These are phyloP conservation scores for Syncephalis plumigaleata DNA, from an alignment of 371 early-diverging fungal species.

Conservation along the genomic window DNA sequence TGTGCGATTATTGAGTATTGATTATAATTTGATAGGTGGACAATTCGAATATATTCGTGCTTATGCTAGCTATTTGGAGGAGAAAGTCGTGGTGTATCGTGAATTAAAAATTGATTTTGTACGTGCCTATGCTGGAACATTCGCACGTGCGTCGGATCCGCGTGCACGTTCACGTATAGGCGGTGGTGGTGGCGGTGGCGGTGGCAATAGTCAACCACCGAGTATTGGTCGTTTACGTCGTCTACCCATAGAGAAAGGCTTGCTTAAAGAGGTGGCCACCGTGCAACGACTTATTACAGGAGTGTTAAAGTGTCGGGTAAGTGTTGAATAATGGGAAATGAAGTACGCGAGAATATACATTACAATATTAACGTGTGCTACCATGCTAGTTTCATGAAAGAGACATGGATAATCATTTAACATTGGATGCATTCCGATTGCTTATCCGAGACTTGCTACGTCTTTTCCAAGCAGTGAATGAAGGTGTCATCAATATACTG, in stretches of 20 bases:
- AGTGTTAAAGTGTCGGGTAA: conserved; percentile 56
- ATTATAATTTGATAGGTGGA: background rate
- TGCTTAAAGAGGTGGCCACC: conserved; percentile 55
- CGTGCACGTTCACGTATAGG: no score
- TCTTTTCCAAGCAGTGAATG: conserved; percentile 78
- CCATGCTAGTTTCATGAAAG: conserved; percentile 69
- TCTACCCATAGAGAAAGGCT: conserved; percentile 37
- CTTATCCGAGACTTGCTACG: conserved; percentile 70
- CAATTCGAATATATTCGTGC: conserved; percentile 26
- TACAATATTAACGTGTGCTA: no score
- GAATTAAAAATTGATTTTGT: conserved; percentile 60
- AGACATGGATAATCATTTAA: conserved; percentile 73
- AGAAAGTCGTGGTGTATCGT: conserved; percentile 55
- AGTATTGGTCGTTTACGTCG: conserved; percentile 19
- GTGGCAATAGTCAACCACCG: no score
- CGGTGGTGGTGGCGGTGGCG: no score
- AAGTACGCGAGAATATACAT: no score
- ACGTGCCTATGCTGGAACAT: conserved; percentile 13
- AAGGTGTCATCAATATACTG: conserved; percentile 80
- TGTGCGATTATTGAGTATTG: no score
- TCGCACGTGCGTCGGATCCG: no score
- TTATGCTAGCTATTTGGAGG: conserved; percentile 71
- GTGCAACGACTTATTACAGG: conserved; percentile 69
- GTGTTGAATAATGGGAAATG: no score
- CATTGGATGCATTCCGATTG: conserved; percentile 66